phyloP scores from a whole-genome alignment of 1,284 basidiomycete genomes.

The Cutaneotrichosporon daszewskae region DNA sequence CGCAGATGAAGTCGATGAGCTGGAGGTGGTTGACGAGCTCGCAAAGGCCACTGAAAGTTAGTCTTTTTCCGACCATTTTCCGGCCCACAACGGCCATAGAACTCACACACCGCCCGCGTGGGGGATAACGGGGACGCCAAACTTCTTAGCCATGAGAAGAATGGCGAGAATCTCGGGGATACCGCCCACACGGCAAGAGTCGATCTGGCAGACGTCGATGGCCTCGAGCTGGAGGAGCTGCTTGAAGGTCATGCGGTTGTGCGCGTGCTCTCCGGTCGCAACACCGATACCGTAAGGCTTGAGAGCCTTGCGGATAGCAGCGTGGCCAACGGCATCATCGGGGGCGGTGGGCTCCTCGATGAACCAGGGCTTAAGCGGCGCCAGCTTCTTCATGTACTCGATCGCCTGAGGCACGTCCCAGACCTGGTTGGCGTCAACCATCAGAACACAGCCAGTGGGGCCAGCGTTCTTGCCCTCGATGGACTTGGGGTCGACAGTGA shows the following conservation, averaged over 20 bases:
- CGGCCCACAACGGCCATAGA: no score
- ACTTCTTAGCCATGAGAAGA: conserved; percentile 88
- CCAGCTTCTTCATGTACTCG: conserved; percentile 77
- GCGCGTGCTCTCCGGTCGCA: conserved; percentile 92
- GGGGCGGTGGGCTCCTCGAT: conserved; percentile 94
- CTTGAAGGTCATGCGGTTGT: conserved; percentile 96
- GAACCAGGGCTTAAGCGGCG: conserved; percentile 90
- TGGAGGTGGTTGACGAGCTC: conserved; percentile 53
- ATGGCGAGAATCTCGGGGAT: conserved; percentile 90
- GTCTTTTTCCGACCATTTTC: no score
- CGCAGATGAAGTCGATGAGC: conserved; percentile 82
- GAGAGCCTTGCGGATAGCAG: conserved; percentile 54
- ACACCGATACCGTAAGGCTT: conserved; percentile 83
- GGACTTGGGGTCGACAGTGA: conserved; percentile 59
- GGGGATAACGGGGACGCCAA: conserved; percentile 78
- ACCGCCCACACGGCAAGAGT: conserved; percentile 85
- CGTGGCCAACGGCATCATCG: conserved; percentile 64
- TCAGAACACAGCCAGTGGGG: conserved; percentile 84
- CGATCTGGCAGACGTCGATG: conserved; percentile 93
- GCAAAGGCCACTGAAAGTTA: no score
- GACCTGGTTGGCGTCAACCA: conserved; percentile 94
- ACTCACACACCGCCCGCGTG: conserved; percentile 89
- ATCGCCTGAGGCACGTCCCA: conserved; percentile 93
- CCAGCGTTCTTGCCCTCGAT: conserved; percentile 85
- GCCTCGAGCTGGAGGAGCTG: conserved; percentile 88